Evolutionary conservation across 257 asterid species (phyloP).

Genomic region (Vinca minor): DNA sequence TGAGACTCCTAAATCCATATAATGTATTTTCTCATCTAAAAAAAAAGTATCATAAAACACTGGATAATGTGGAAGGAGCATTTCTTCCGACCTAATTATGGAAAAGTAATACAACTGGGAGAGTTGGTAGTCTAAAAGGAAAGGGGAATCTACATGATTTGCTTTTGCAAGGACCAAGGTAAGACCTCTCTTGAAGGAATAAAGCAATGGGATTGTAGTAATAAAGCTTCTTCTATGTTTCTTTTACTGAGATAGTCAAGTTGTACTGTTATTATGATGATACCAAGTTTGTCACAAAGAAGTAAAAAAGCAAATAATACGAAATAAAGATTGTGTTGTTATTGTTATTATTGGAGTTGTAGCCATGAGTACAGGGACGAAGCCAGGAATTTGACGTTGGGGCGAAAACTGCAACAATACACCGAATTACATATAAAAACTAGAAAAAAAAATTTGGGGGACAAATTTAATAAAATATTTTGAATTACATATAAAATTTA

Average conservation of each 20-base stretch:
- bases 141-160: conserved; percentile 13
- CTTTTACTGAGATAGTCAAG: too few relatives aligned
- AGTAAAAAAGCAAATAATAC: not conserved
- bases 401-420: too few relatives aligned
- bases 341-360: not conserved
- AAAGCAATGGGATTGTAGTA: conserved; percentile 15
- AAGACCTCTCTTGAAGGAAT: conserved; percentile 15
- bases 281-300: not conserved
- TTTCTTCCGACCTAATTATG: conserved; percentile 3
- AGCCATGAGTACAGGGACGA: too few relatives aligned
- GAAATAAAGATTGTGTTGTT: not conserved
- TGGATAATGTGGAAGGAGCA: not conserved
- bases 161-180: conserved; percentile 32
- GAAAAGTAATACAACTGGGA: not conserved
- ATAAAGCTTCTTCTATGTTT: not conserved
- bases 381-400: too few relatives aligned
- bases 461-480: too few relatives aligned
- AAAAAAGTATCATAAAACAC: too few relatives aligned
- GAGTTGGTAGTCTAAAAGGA: conserved; percentile 21
- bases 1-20: not conserved
- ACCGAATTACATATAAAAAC: too few relatives aligned
- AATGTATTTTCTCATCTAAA: too few relatives aligned
- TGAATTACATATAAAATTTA: too few relatives aligned
- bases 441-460: too few relatives aligned
- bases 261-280: not conserved